A percentile compares a stretch with the other conserved stretches of the same genome.
phyloP scores from a whole-genome alignment of 768 basidiomycete species.

The Phallus indusiatus region DNA sequence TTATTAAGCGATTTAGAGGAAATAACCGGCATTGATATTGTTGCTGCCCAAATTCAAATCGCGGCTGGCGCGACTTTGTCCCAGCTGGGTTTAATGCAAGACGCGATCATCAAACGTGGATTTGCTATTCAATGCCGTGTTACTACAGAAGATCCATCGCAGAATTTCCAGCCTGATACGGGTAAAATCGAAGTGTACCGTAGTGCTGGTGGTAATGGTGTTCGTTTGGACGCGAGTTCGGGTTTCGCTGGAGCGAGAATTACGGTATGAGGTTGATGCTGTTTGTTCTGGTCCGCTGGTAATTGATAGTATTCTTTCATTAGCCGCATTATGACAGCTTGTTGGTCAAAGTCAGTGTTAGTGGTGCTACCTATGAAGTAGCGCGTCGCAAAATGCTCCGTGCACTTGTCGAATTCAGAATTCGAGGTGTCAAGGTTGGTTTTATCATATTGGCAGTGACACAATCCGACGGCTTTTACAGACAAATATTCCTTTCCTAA shows the following conservation, averaged over 20 bases:
- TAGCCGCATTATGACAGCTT: conserved; percentile 98
- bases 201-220: conserved; percentile 96
- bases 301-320: neutral
- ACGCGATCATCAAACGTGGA: conserved; percentile 90
- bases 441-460: neutral
- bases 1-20: conserved; percentile 57
- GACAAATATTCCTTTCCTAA: conserved; percentile 99
- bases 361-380: conserved; percentile 96
- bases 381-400: conserved; percentile 98
- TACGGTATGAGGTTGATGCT: conserved; percentile 46
- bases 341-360: conserved; percentile 92
- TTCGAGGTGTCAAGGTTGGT: conserved; percentile 92
- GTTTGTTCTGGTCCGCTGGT: neutral
- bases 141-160: conserved; percentile 93
- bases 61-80: conserved; percentile 96
- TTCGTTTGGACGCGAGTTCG: conserved; percentile 91
- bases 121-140: conserved; percentile 98
- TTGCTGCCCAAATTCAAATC: conserved; percentile 98
- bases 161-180: conserved; percentile 93
- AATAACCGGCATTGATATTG: conserved; percentile 98
- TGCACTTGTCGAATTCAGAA: conserved; percentile 99
- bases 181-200: conserved; percentile 99
- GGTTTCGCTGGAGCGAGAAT: conserved; percentile 99
- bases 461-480: conserved; percentile 19
- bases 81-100: conserved; percentile 92